phyloP scores from a whole-genome alignment of 371 early-diverging fungal species.

The Chytridium lagenaria region DNA sequence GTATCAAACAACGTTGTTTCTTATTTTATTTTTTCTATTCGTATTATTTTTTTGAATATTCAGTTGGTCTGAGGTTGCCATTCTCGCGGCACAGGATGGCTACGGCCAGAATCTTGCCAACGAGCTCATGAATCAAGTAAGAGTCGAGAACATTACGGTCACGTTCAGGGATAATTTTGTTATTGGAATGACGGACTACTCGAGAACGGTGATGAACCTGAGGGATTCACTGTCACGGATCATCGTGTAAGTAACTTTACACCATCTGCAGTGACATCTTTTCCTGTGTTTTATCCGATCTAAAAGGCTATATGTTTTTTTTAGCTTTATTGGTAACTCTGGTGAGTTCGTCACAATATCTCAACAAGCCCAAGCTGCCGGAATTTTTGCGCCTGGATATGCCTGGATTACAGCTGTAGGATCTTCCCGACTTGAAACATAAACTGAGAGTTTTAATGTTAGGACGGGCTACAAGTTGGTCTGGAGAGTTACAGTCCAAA shows the following conservation, averaged over 20 bases:
- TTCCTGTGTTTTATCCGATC: too few relatives aligned
- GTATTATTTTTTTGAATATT: conserved; percentile 17
- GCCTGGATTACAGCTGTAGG: conserved; percentile 9
- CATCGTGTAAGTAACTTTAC: neutral
- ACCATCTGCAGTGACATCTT: too few relatives aligned
- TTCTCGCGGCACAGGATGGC: too few relatives aligned
- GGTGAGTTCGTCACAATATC: neutral
- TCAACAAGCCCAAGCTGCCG: neutral
- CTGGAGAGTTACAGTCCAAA: neutral
- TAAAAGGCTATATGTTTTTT: neutral
- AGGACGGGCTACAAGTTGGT: neutral
- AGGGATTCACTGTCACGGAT: conserved; percentile 1
- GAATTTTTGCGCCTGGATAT: conserved; percentile 4
- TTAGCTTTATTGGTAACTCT: neutral
- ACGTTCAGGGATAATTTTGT: conserved; percentile 7
- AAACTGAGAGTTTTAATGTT: conserved; percentile 10
- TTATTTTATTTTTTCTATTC: conserved; percentile 12
- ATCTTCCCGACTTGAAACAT: neutral
- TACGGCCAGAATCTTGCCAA: too few relatives aligned
- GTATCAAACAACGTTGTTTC: conserved; percentile 20
- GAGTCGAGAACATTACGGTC: conserved; percentile 14
- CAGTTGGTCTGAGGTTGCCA: conserved; percentile 14
- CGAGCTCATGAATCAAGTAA: neutral
- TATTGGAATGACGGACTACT: neutral
- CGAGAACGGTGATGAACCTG: neutral